These are phyloP conservation scores for Stemphylium beticola DNA, from an alignment of 2,329 filamentous ascomycete genomes.

Conservation along the genomic window DNA sequence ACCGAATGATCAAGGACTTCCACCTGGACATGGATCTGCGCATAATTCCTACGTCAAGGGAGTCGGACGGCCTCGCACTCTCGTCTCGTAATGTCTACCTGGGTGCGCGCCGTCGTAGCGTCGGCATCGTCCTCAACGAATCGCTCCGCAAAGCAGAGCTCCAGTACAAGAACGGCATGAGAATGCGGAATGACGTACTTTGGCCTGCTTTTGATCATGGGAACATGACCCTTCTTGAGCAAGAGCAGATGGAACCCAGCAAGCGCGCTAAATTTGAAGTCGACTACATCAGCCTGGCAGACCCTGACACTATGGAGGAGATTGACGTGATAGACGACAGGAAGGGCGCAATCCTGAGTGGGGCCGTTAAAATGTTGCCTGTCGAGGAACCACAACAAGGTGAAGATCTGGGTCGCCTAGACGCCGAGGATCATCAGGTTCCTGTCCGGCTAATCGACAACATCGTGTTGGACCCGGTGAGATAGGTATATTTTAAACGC, in stretches of 20 bases:
- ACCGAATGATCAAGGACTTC: slow-evolving; percentile 86
- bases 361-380: slow-evolving; percentile 87
- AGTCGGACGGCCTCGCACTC: slow-evolving; percentile 82
- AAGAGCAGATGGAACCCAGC: slow-evolving; percentile 64
- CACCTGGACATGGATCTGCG: slow-evolving; percentile 76
- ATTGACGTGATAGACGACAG: slow-evolving; percentile 71
- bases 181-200: slow-evolving; percentile 70
- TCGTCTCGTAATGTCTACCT: slow-evolving; percentile 96
- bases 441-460: slow-evolving; percentile 93
- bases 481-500: neutral
- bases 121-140: slow-evolving; percentile 74
- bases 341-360: slow-evolving; percentile 83
- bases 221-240: slow-evolving; percentile 62
- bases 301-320: slow-evolving; percentile 83
- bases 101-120: slow-evolving; percentile 72
- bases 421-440: slow-evolving; percentile 74
- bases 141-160: slow-evolving; percentile 74
- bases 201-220: slow-evolving; percentile 70
- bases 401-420: slow-evolving; percentile 72
- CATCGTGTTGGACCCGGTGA: slow-evolving; percentile 64
- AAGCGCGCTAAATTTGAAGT: slow-evolving; percentile 77
- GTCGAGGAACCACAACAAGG: slow-evolving; percentile 71
- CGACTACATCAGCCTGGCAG: slow-evolving; percentile 90
- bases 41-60: slow-evolving; percentile 76
- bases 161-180: slow-evolving; percentile 63